Conservation (phyloP, 2,329 filamentous ascomycete species). For the Fusarium odoratissimum region DNA sequence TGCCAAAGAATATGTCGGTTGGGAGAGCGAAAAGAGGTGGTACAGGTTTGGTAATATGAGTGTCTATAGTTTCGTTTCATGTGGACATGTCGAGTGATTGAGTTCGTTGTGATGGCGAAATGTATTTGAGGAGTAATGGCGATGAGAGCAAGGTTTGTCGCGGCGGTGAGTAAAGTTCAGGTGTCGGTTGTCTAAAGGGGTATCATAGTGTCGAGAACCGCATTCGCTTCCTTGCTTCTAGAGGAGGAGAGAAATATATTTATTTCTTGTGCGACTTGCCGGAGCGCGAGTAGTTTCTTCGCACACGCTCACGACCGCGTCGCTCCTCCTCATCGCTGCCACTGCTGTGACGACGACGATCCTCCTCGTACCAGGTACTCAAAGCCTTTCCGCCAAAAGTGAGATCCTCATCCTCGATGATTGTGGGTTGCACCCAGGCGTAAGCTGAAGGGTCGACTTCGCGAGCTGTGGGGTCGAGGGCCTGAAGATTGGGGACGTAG, state of each 20-base stretch:
- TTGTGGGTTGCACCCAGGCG: constrained; percentile 64
- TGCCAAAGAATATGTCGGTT: constrained; percentile 10
- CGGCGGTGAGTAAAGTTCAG: constrained; percentile 7
- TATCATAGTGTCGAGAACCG: constrained; percentile 37
- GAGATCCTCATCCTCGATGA: constrained; percentile 71
- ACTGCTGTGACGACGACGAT: constrained; percentile 58
- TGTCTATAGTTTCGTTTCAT: constrained; percentile 42
- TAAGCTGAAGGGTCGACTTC: constrained; percentile 51
- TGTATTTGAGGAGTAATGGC: constrained; percentile 7
- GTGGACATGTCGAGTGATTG: constrained; percentile 28
- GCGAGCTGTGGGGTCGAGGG: constrained; percentile 48
- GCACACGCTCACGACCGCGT: constrained; percentile 54
- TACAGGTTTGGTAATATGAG: constrained; percentile 21
- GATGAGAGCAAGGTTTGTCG: constrained; percentile 15
- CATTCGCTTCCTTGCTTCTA: constrained; percentile 10
- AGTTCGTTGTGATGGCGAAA: constrained; percentile 23
- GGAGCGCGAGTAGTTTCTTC: constrained; percentile 45
- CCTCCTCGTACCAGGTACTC: constrained; percentile 71
- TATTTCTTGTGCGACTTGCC: constrained; percentile 50
- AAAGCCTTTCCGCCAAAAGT: constrained; percentile 71
- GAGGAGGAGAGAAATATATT: constrained; percentile 4
- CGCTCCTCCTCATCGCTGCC: constrained; percentile 54
- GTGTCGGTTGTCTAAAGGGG: constrained; percentile 24
- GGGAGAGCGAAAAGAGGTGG: constrained; percentile 25
- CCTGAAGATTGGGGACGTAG: constrained; percentile 49